Percentiles rank a stretch among this genome's conserved stretches.
These are phyloP conservation scores for Cynara cardunculus DNA, from an alignment of 129 eudicot genomes.

Conservation along the genomic window DNA sequence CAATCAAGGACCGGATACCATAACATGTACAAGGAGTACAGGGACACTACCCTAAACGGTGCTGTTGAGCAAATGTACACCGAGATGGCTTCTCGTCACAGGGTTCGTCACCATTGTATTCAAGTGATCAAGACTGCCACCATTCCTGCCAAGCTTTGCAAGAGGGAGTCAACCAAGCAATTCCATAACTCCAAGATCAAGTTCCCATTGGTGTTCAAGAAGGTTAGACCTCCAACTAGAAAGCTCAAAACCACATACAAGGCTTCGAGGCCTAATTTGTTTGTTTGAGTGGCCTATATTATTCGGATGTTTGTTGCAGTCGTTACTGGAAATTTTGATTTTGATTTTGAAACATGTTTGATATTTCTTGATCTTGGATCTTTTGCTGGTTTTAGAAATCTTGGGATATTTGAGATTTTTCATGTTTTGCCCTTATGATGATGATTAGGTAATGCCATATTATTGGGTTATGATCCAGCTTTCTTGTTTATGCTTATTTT, in stretches of 20 bases:
- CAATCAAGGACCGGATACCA: conserved; percentile 92
- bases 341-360: conserved; percentile 22
- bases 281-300: conserved; percentile 39
- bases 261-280: conserved; percentile 91
- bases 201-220: conserved; percentile 82
- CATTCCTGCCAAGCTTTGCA: conserved; percentile 88
- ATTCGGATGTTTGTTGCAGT: conserved; percentile 4
- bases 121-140: conserved; percentile 94
- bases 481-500: background rate
- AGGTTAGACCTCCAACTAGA: conserved; percentile 87
- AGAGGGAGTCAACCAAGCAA: conserved; percentile 92
- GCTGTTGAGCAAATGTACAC: conserved; percentile 91
- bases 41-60: conserved; percentile 85
- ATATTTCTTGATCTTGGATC: conserved; percentile 30
- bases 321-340: conserved; percentile 29
- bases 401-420: conserved; percentile 22
- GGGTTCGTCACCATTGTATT: conserved; percentile 83
- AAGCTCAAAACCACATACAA: conserved; percentile 95
- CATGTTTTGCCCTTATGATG: background rate
- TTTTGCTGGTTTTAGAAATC: conserved; percentile 20
- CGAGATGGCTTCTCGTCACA: conserved; percentile 96
- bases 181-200: conserved; percentile 85
- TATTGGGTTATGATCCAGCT: background rate
- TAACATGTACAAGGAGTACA: conserved; percentile 96
- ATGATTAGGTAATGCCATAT: conserved; percentile 8